phyloP scores from a whole-genome alignment of 305 asterid genomes.

The Fraxinus paxiana region DNA sequence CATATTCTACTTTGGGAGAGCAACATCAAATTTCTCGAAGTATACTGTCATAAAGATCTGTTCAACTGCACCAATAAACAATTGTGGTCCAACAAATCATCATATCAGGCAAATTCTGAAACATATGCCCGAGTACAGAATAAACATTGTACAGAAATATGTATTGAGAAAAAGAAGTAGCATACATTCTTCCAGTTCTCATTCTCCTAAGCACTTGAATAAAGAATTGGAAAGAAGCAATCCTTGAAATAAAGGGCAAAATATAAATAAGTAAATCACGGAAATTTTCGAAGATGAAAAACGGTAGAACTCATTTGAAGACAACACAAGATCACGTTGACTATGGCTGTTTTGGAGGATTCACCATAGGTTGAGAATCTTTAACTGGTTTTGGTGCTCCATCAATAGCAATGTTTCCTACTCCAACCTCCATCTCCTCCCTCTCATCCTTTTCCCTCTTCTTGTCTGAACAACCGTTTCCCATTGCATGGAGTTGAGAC shows the following conservation, averaged over 20 bases:
- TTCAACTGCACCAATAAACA: slow-evolving; percentile 12
- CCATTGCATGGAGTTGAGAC: slow-evolving; percentile 25
- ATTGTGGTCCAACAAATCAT: slow-evolving; percentile 12
- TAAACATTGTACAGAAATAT: neutral
- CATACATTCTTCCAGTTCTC: neutral
- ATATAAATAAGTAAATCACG: neutral
- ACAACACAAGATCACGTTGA: neutral
- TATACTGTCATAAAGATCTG: neutral
- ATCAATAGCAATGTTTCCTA: slow-evolving; percentile 37
- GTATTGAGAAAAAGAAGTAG: neutral
- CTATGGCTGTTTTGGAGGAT: slow-evolving; percentile 15
- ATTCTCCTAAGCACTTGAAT: neutral
- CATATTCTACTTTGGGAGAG: neutral
- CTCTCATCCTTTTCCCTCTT: slow-evolving; percentile 35
- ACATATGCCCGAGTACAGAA: neutral
- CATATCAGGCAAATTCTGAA: neutral
- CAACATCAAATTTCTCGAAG: neutral
- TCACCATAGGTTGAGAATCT: slow-evolving; percentile 22
- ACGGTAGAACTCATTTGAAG: neutral
- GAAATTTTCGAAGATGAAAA: neutral
- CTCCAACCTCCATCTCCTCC: slow-evolving; percentile 38
- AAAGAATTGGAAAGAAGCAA: neutral
- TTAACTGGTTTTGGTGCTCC: slow-evolving; percentile 20
- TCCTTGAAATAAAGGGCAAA: neutral
- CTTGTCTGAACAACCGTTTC: slow-evolving; percentile 26